phyloP scores from a whole-genome alignment of 176 grass and related monocot species.

The Phyllostachys edulis region DNA sequence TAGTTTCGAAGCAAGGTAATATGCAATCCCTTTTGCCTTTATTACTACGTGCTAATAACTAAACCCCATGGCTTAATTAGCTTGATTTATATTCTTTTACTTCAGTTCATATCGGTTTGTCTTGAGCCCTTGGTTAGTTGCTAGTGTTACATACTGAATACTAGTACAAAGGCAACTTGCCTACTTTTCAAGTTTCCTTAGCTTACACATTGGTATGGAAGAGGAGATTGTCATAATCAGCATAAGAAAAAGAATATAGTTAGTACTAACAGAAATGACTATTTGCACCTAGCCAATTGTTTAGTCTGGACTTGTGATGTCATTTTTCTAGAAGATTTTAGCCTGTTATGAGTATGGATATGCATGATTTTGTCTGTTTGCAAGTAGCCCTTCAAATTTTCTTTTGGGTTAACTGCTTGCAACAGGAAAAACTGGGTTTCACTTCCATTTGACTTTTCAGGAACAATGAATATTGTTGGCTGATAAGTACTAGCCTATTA shows the following conservation, averaged over 20 bases:
- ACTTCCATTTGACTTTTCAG: background rate
- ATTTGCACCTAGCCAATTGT: background rate
- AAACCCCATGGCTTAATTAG: background rate
- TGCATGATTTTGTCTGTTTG: background rate
- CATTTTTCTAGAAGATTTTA: conserved; percentile 3
- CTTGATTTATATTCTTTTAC: background rate
- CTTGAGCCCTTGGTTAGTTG: background rate
- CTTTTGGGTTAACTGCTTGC: conserved; percentile 1
- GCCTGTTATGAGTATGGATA: background rate
- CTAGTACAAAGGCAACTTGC: background rate
- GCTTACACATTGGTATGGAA: conserved; percentile 5
- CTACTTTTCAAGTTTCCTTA: background rate
- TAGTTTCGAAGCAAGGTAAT: conserved; percentile 91
- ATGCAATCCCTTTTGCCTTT: conserved; percentile 7
- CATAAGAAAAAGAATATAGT: background rate
- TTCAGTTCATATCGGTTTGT: background rate
- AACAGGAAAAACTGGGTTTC: conserved; percentile 1
- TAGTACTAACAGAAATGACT: background rate
- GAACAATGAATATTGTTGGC: background rate
- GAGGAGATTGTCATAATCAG: background rate
- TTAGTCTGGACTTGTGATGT: background rate
- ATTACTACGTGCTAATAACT: conserved; percentile 3
- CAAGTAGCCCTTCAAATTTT: background rate
- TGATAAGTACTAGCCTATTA: background rate
- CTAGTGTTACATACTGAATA: background rate